phyloP scores from a whole-genome alignment of 352 stramenopile genomes.

The Pilasporangium apinafurcum region DNA sequence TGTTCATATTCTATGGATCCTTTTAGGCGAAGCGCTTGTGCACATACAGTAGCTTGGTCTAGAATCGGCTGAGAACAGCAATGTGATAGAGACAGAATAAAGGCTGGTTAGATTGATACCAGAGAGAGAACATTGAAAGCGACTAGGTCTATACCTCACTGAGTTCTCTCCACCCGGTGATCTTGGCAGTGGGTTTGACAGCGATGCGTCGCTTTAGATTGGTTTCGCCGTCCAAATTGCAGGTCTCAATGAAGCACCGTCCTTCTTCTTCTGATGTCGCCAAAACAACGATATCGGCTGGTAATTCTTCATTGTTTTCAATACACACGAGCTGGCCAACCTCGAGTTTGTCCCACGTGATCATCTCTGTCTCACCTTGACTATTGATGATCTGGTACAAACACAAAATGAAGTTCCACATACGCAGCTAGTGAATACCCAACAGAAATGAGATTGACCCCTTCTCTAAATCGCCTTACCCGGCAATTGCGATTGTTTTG shows the following conservation, averaged over 20 bases:
- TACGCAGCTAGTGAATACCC: neutral
- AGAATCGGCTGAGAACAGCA: constrained; percentile 7
- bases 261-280: constrained; percentile 63
- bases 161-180: constrained; percentile 22
- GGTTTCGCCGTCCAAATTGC: constrained; percentile 84
- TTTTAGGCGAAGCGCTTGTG: constrained; percentile 16
- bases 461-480: constrained; percentile 7
- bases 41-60: constrained; percentile 23
- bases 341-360: constrained; percentile 65
- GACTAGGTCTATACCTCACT: constrained; percentile 8
- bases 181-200: constrained; percentile 29
- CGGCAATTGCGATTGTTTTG: constrained; percentile 51
- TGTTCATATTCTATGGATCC: constrained; percentile 66
- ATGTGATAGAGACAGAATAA: constrained; percentile 8
- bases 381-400: constrained; percentile 34
- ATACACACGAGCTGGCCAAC: constrained; percentile 78
- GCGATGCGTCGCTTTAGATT: constrained; percentile 79
- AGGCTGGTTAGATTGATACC: no score
- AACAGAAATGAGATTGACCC: neutral
- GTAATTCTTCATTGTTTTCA: constrained; percentile 77
- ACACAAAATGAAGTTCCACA: neutral
- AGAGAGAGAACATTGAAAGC: no score
- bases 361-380: constrained; percentile 26
- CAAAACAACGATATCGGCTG: constrained; percentile 87
- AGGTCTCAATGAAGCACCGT: constrained; percentile 81